Conservation (phyloP, 768 basidiomycete genomes). For the Lentinula detonsa region DNA sequence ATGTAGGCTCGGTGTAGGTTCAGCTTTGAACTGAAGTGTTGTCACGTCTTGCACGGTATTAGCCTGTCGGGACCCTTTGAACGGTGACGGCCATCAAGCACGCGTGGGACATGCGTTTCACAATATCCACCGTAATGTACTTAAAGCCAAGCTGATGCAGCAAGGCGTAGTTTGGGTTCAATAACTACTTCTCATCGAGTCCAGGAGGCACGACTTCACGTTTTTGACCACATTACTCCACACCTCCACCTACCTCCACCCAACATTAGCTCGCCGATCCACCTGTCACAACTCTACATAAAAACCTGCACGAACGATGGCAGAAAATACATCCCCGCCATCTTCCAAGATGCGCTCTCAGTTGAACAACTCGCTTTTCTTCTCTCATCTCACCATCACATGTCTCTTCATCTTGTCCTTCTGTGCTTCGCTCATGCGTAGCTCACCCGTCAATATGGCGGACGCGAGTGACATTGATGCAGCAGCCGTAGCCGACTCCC, state of each 20-base stretch:
- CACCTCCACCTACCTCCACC: neutral
- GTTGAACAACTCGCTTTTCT: conserved; percentile 1
- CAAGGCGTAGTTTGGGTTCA: conserved; percentile 1
- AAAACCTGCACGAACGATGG: neutral
- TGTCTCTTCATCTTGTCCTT: conserved; percentile 4
- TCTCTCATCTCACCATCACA: neutral
- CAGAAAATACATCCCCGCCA: neutral
- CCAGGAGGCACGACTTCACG: neutral
- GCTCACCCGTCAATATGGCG: neutral
- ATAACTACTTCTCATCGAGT: neutral
- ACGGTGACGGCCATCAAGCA: neutral
- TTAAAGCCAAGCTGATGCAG: neutral
- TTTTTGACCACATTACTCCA: neutral
- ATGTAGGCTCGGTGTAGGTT: neutral
- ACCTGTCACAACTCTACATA: neutral
- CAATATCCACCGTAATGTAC: neutral
- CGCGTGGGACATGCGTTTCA: neutral
- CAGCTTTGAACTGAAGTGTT: neutral
- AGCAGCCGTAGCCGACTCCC: conserved; percentile 14
- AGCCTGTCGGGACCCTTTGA: neutral
- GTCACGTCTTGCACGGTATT: neutral
- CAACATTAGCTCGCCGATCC: neutral
- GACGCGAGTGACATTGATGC: neutral
- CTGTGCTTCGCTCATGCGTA: conserved; percentile 2
- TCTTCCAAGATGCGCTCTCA: neutral